Base-by-base conservation (phyloP, 75 land plant genomes). In the Pinus taeda region DNA sequence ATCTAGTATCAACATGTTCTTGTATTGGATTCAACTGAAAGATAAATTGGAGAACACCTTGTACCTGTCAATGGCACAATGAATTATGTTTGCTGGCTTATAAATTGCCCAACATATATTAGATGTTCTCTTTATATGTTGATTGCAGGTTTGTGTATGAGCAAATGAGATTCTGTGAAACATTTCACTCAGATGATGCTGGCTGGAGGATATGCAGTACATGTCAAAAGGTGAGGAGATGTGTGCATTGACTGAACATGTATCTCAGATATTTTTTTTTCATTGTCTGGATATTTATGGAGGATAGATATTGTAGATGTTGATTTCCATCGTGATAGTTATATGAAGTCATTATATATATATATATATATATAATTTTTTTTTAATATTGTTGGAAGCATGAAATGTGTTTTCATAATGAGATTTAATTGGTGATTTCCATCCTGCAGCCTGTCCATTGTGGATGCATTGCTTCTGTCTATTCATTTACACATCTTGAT, bases 171-270 rank as follows among this genome's bases (percentile, higher is more conserved):
- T 95, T 93, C 62, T 95, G 98, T 81, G 97, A 91, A 55, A 75
- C 83, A 30, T 93, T 90, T 72, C 98, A 95, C 76, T 57, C 63
- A 17, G 82, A 88, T 79, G 91, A 81, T 67, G 74, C 88, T 75
- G 98, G 98, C 17, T 95, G 98, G 98, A 86, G 97, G 72, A 86
- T 81, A 6, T 95, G 98, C 76, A 90, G 88, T 57, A 76, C 87
- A 15, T 95, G 98, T 77, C 87, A 84, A 22, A 95, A 95, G 97
- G 98, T 95, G 29, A 67, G 55, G 36, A 29, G n/a, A 74, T 15
- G 3, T 15, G 26, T 55, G 59, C 59, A 15, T 53, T 33, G 3
- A 20, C 13, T 53, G 24, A 36, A 74, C 64, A 26, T n/a, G 6
- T 57, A n/a, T 26, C 14, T 33, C 21, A 37, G 29, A 59, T 74